phyloP scores from a whole-genome alignment of 2,329 filamentous ascomycete genomes.

The Xylariaceae sp. region DNA sequence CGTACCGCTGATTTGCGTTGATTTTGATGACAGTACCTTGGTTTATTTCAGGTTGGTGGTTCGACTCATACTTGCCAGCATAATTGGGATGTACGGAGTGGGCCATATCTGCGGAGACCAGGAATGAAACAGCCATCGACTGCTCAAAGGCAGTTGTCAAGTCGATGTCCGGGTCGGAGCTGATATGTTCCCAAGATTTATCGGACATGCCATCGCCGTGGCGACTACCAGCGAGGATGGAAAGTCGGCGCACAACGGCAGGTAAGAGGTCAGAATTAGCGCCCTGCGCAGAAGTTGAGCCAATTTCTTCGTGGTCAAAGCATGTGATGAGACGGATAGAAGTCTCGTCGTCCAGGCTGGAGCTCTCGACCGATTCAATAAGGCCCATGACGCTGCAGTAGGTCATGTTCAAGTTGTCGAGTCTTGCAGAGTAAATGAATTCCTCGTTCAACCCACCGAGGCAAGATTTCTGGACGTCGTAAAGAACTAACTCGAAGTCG shows the following conservation, averaged over 20 bases:
- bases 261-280: conserved; percentile 91
- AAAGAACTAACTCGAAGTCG: conserved; percentile 96
- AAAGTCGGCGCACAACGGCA: conserved; percentile 80
- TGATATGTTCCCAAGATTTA: conserved; percentile 60
- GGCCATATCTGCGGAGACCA: conserved; percentile 96
- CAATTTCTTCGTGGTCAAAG: conserved; percentile 98
- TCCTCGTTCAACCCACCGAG: conserved; percentile 90
- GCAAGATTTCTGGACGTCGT: conserved; percentile 88
- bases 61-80: conserved; percentile 81
- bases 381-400: conserved; percentile 87
- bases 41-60: conserved; percentile 94
- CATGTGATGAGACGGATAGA: conserved; percentile 88
- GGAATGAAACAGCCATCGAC: conserved; percentile 84
- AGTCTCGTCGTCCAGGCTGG: conserved; percentile 69
- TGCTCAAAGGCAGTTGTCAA: conserved; percentile 86
- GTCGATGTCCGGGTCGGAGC: conserved; percentile 55
- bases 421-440: conserved; percentile 90
- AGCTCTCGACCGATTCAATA: conserved; percentile 69
- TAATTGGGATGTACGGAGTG: conserved; percentile 97
- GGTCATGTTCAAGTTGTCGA: conserved; percentile 96
- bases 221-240: conserved; percentile 66
- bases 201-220: conserved; percentile 51
- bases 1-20: conserved; percentile 96
- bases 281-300: conserved; percentile 86
- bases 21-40: conserved; percentile 95